Evolutionary conservation across 805 yeast species (phyloP), one percentile per base, ranked within the genome.

Genomic region (Metschnikowia lunata): DNA sequence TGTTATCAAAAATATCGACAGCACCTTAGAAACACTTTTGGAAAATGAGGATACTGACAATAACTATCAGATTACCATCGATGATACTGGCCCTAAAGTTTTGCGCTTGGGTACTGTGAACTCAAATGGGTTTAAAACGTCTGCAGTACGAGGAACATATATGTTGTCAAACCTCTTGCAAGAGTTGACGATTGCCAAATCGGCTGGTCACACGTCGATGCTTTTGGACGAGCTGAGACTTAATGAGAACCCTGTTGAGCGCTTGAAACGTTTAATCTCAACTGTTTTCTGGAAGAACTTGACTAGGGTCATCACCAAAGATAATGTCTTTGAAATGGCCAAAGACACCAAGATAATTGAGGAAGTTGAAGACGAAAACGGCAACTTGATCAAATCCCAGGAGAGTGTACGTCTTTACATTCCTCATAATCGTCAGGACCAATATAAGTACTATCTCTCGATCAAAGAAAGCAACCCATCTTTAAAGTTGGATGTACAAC

Each of bases 131-230:
- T 87, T 66, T 66, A 82, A 79, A 32, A 82, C 78, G 53, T 76
- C 77, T 43, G 86, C 83, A 48, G 75, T 89, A 44, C 69, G 95
- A 47, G 97, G 97, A 3, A 89, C 96, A 0, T 89, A 89, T 59
- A 85, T 85, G 90, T 67, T 89, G 39, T 83, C 93, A 0, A 90
- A 90, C 62, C 65, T 90, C 33, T 71, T 89, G 44, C 97, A 89
- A 66, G 97, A 89, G 63, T 71, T 89, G 51, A 88, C 96, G 0
- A 80, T 88, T 48, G 97, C 97, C 11, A 80, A 85, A 59, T 70
- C 85, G 45, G 78, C 82, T 61, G 96, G 96, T 8, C 74, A 91
- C 50, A 81, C 79, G 49, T 85, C 81, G 57, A 80, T 88, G 72
- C 72, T 86, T 39, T 64, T 89, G 47, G 96, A 88, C 62, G 96